Percentiles rank a stretch among this genome's conserved stretches.
phyloP scores from a whole-genome alignment of 352 stramenopile species.

The Blastocystis sp. region DNA sequence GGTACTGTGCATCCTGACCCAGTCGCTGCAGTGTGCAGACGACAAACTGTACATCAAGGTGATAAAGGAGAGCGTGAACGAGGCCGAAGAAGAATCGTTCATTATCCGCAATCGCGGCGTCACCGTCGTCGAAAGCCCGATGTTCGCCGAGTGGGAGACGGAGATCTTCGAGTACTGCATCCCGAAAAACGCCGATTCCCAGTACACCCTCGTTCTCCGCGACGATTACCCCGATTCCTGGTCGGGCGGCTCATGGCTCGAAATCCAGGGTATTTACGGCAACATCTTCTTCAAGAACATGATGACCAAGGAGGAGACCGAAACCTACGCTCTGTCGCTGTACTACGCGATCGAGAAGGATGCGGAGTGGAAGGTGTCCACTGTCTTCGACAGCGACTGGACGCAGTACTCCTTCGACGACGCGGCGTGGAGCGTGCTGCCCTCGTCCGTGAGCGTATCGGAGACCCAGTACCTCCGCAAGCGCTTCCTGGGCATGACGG shows the following conservation, averaged over 20 bases:
- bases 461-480: slow-evolving; percentile 54
- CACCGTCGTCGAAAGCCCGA: background rate
- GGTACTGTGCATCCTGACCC: background rate
- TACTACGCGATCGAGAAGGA: background rate
- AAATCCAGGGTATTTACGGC: background rate
- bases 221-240: background rate
- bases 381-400: background rate
- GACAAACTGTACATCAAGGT: background rate
- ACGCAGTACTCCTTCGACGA: background rate
- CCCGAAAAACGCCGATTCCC: background rate
- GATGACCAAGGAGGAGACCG: background rate
- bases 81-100: slow-evolving; percentile 40
- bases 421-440: background rate
- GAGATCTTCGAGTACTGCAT: slow-evolving; percentile 4
- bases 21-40: background rate
- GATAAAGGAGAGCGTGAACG: background rate
- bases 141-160: slow-evolving; percentile 6
- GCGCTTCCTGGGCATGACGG: background rate
- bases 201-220: background rate
- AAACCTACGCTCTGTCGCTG: background rate
- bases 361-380: background rate
- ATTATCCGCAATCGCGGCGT: background rate
- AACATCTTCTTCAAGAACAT: background rate
- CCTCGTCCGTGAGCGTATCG: background rate
- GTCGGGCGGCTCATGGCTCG: background rate